Base-by-base conservation (phyloP, 495 filamentous ascomycete genomes). In the Penicillium riverlandense region DNA sequence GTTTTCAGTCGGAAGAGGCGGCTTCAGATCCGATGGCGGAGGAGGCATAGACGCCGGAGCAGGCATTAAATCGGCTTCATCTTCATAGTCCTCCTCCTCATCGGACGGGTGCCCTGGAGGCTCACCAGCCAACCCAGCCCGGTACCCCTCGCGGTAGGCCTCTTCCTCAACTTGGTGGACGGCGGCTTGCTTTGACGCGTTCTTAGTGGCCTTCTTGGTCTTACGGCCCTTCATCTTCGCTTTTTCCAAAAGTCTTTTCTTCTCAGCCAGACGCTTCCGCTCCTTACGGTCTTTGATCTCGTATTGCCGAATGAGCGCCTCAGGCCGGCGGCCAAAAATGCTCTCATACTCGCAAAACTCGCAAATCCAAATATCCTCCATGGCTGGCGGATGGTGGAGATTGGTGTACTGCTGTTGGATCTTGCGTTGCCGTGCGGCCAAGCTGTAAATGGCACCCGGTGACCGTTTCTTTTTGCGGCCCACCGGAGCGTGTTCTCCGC, bases 211-310 rank as follows among this genome's bases (percentile, higher is more conserved):
- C 74, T 84, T 85, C 65, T 84, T 84, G 31, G 76, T 74, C 72
- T 95, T 96, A 30, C 88, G 79, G 40, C 86, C 85, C 58, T 94
- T 95, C 80, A 90, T 90, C 71, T 95, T 95, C 29, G 92, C 89
- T 59, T 95, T 94, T 66, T 97, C 91, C 40, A 96, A 65, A 35
- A 96, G 72, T 27, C 90, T 75, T 45, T 83, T 78, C 59, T 89
- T 87, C 66, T 95, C 89, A 11, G 85, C 85, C 49, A 88, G 69
- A 37, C 83, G 76, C 59, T 88, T 85, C 34, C 86, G 83, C 59
- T 88, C 84, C 43, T 85, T 83, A 13, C 88, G 81, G 59, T 96
- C 91, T 59, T 95, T 96, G 63, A 90, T 84, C 65, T 97, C 91
- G 54, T 96, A 97, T 52, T 90, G 84, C 32, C 87, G 78, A 45